Conservation (phyloP, 2,329 filamentous ascomycete species). For the Akanthomyces dipterigenus region DNA sequence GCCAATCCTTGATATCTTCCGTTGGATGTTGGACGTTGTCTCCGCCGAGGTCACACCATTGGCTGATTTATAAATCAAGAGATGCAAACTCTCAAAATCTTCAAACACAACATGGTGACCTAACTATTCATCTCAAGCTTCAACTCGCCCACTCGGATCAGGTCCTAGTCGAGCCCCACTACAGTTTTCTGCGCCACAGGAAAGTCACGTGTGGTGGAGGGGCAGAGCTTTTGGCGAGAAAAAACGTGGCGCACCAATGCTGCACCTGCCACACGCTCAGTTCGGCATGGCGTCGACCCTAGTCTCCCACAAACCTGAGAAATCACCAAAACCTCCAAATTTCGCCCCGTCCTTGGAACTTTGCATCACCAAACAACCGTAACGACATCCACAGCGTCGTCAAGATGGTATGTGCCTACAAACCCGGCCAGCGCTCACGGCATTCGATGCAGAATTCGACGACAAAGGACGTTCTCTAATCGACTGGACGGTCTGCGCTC, state of each 20-base stretch:
- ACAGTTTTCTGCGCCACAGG: neutral
- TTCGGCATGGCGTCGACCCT: slow-evolving; percentile 31
- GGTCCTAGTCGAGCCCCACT: neutral
- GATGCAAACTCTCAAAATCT: neutral
- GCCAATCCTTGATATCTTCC: too few relatives aligned
- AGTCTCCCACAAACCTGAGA: slow-evolving; percentile 38
- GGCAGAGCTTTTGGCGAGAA: slow-evolving; percentile 4
- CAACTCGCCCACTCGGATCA: neutral
- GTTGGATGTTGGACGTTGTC: too few relatives aligned
- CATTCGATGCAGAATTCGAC: slow-evolving; percentile 12
- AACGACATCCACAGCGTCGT: slow-evolving; percentile 38
- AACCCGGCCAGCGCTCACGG: neutral
- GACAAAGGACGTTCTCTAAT: slow-evolving; percentile 6
- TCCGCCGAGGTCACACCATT: too few relatives aligned
- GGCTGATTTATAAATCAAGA: neutral
- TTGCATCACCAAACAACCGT: slow-evolving; percentile 36
- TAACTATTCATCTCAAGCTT: neutral
- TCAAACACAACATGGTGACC: neutral
- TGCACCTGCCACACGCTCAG: slow-evolving; percentile 23
- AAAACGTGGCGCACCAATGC: neutral
- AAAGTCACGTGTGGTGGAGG: slow-evolving; percentile 6
- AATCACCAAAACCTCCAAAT: slow-evolving; percentile 38
- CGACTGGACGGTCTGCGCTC: slow-evolving; percentile 18
- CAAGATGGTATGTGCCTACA: slow-evolving; percentile 39
- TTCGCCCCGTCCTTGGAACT: slow-evolving; percentile 29